phyloP scores from a whole-genome alignment of 129 eudicot species.

The Chrysanthemum lavandulifolium region DNA sequence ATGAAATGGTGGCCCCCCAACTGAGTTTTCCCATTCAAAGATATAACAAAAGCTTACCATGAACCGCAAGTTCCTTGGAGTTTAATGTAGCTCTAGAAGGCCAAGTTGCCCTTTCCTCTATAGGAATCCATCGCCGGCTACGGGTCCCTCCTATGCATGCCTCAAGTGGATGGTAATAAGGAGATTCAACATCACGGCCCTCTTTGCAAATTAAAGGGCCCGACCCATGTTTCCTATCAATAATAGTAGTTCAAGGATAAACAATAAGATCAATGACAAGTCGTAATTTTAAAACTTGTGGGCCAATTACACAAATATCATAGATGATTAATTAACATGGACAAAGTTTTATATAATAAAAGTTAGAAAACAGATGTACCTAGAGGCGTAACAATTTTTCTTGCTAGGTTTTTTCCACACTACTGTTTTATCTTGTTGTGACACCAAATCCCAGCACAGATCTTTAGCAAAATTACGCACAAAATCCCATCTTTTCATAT shows the following conservation, averaged over 20 bases:
- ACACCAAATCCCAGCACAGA: slow-evolving; percentile 85
- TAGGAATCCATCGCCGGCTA: slow-evolving; percentile 86
- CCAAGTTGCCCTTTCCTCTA: slow-evolving; percentile 76
- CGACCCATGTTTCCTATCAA: slow-evolving; percentile 65
- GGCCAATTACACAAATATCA: not conserved
- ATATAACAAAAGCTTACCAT: slow-evolving; percentile 43
- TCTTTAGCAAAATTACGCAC: slow-evolving; percentile 52
- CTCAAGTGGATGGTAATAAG: slow-evolving; percentile 85
- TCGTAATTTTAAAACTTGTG: not conserved
- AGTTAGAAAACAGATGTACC: slow-evolving; percentile 39
- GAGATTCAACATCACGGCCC: slow-evolving; percentile 79
- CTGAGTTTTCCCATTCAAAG: not conserved
- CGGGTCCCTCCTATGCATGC: slow-evolving; percentile 91
- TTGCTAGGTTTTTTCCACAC: slow-evolving; percentile 85
- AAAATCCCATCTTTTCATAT: slow-evolving; percentile 69
- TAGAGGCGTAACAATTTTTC: slow-evolving; percentile 66
- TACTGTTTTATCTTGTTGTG: slow-evolving; percentile 93
- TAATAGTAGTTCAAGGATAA: slow-evolving; percentile 13
- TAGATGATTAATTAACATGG: not conserved
- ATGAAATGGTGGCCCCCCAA: not conserved
- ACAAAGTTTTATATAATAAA: not conserved
- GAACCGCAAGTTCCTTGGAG: slow-evolving; percentile 56
- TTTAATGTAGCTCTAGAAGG: slow-evolving; percentile 73
- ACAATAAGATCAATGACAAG: slow-evolving; percentile 24
- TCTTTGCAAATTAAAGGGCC: slow-evolving; percentile 70